phyloP scores from a whole-genome alignment of 108 stramenopile species.

The Fragilaria crotonensis region DNA sequence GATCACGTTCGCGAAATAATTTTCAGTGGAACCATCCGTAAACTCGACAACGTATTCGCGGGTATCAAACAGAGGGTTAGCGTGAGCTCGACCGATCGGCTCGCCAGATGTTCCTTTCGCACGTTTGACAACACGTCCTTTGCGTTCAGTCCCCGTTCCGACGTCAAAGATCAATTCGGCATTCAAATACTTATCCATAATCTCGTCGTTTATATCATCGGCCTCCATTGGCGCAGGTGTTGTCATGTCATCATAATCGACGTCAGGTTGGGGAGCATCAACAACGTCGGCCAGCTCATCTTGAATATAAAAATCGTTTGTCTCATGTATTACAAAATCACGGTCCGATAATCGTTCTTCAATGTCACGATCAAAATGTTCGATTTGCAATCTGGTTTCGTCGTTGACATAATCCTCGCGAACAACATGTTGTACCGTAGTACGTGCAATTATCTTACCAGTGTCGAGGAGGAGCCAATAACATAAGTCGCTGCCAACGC shows the following conservation, averaged over 20 bases:
- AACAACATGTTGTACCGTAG: too few species aligned
- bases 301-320: slow-evolving; percentile 9
- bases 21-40: too few species aligned
- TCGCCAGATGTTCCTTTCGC: too few species aligned
- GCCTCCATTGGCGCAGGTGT: slow-evolving; percentile 23
- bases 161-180: too few species aligned
- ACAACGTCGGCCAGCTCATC: slow-evolving; percentile 20
- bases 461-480: slow-evolving; percentile 18
- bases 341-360: not conserved
- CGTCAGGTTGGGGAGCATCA: slow-evolving; percentile 19
- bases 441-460: not conserved
- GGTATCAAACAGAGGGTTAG: slow-evolving; percentile 20
- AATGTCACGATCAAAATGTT: slow-evolving; percentile 4
- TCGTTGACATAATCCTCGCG: too few species aligned
- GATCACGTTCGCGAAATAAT: too few species aligned
- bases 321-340: not conserved
- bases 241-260: slow-evolving; percentile 34
- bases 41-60: slow-evolving; percentile 29
- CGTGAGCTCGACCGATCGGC: slow-evolving; percentile 5
- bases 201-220: too few species aligned
- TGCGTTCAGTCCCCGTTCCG: too few species aligned
- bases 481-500: slow-evolving; percentile 18
- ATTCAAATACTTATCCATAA: too few species aligned
- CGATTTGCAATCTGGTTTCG: not conserved
- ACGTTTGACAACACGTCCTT: too few species aligned